Percentiles rank a stretch among this genome's conserved stretches.
Conservation (phyloP, 352 stramenopile genomes). For the Pythium angustatum region DNA sequence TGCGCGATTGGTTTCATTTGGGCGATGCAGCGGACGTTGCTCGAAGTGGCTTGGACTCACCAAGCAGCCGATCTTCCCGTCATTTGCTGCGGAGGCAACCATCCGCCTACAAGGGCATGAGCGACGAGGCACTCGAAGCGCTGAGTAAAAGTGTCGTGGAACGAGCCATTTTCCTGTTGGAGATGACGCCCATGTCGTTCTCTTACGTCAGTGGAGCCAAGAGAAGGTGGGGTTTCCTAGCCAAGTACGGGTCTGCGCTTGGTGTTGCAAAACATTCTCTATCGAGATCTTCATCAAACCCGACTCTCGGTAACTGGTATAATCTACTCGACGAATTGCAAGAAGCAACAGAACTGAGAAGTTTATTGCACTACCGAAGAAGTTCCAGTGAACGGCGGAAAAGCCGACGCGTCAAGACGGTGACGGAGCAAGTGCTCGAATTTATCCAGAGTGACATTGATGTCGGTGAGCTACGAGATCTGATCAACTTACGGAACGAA, state of each 20-base stretch:
- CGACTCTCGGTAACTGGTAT: constrained; percentile 78
- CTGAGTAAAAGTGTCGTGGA: constrained; percentile 76
- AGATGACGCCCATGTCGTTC: constrained; percentile 76
- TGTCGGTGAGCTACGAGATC: constrained; percentile 46
- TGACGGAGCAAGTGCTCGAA: constrained; percentile 82
- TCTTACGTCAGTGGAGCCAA: constrained; percentile 72
- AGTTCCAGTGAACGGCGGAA: constrained; percentile 70
- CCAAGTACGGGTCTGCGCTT: constrained; percentile 73
- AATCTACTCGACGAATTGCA: constrained; percentile 77
- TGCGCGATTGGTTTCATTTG: constrained; percentile 85
- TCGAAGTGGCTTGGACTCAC: constrained; percentile 36
- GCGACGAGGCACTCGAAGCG: constrained; percentile 64
- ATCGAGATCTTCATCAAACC: constrained; percentile 30
- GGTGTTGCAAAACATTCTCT: constrained; percentile 25
- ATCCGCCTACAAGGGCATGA: constrained; percentile 77
- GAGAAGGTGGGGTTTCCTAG: constrained; percentile 63
- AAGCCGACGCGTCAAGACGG: constrained; percentile 51
- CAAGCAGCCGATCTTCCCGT: constrained; percentile 14
- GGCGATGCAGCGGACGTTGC: constrained; percentile 68
- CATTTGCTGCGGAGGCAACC: constrained; percentile 42
- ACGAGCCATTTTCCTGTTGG: constrained; percentile 66
- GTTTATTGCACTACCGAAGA: constrained; percentile 71
- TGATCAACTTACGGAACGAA: constrained; percentile 50
- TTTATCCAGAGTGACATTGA: constrained; percentile 86
- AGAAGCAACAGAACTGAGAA: constrained; percentile 69